phyloP scores from a whole-genome alignment of 2,329 filamentous ascomycete species.

The Exophiala sp. region DNA sequence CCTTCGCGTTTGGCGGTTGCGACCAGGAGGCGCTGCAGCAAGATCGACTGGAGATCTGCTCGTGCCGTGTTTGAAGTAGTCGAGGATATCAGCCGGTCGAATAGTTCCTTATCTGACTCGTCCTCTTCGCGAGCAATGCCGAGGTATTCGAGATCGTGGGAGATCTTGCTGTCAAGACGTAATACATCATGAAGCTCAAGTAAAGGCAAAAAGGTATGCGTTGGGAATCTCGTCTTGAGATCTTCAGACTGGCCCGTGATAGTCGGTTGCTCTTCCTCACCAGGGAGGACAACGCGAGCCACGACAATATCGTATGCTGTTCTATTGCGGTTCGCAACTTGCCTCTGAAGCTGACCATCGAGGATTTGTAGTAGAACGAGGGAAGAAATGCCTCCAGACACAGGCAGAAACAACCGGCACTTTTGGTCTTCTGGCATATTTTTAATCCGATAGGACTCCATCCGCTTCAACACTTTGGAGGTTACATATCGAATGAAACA shows the following conservation, averaged over 20 bases:
- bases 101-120: slow-evolving; percentile 40
- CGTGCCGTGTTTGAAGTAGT: slow-evolving; percentile 72
- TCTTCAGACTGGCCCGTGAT: slow-evolving; percentile 41
- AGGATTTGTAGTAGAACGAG: slow-evolving; percentile 72
- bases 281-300: slow-evolving; percentile 41
- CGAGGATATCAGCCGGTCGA: slow-evolving; percentile 56
- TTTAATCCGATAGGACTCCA: slow-evolving; percentile 60
- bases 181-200: slow-evolving; percentile 64
- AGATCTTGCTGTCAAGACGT: slow-evolving; percentile 32
- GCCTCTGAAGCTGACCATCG: slow-evolving; percentile 63
- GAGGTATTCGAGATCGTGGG: slow-evolving; percentile 16
- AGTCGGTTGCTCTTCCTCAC: not conserved
- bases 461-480: slow-evolving; percentile 76
- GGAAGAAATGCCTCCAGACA: slow-evolving; percentile 82
- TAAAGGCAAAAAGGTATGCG: slow-evolving; percentile 57
- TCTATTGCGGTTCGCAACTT: slow-evolving; percentile 58
- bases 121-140: slow-evolving; percentile 15
- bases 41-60: slow-evolving; percentile 67
- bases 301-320: slow-evolving; percentile 61
- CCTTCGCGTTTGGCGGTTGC: slow-evolving; percentile 56
- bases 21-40: slow-evolving; percentile 70
- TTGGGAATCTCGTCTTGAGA: slow-evolving; percentile 61
- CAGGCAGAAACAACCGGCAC: slow-evolving; percentile 66
- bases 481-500: slow-evolving; percentile 78
- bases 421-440: slow-evolving; percentile 38